Evolutionary conservation across 2,329 filamentous ascomycete species (phyloP).

Genomic region (Zasmidium angulare): DNA sequence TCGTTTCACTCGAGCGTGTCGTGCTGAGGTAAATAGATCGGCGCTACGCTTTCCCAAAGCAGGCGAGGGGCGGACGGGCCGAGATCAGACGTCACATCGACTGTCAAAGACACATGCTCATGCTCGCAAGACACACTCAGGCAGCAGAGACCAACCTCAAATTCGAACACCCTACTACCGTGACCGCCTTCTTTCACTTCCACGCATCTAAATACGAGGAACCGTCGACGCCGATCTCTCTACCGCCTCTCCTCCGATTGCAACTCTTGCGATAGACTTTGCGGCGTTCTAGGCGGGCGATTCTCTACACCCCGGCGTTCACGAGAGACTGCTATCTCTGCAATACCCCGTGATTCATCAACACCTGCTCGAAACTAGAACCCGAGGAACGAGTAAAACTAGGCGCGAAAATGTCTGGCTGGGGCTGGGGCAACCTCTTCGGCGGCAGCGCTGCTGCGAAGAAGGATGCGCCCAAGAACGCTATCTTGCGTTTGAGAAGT

Average conservation of each 20-base stretch:
- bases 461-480: slow-evolving; percentile 95
- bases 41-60: background rate
- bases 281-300: background rate
- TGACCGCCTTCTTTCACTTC: background rate
- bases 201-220: background rate
- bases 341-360: background rate
- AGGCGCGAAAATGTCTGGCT: slow-evolving; percentile 44
- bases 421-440: slow-evolving; percentile 68
- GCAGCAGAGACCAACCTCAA: background rate
- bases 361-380: background rate
- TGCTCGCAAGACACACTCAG: background rate
- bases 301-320: background rate
- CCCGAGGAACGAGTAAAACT: background rate
- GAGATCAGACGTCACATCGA: background rate
- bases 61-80: background rate
- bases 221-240: background rate
- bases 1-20: no score
- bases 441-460: slow-evolving; percentile 78
- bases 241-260: background rate
- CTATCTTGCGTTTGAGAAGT: slow-evolving; percentile 80
- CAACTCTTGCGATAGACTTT: background rate
- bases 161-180: background rate
- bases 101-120: background rate
- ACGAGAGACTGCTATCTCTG: background rate
- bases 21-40: background rate